A percentile compares a stretch with the other conserved stretches of the same genome.
These are phyloP conservation scores for Parietichytrium sp. DNA, from an alignment of 108 stramenopile species.

Conservation along the genomic window DNA sequence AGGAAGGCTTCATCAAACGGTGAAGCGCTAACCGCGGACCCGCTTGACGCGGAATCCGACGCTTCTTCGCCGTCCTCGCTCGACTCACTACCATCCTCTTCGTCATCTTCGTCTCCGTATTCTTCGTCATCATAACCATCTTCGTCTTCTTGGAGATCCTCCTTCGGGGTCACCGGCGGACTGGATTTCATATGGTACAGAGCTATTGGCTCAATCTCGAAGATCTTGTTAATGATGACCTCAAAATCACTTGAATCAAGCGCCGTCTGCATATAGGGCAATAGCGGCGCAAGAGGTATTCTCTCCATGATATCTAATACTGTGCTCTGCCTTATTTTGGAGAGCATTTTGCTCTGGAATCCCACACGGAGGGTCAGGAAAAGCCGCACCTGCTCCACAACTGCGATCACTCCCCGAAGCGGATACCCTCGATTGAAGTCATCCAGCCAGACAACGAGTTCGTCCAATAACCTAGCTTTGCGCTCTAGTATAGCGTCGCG, in stretches of 20 bases:
- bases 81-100: too few species aligned
- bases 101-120: too few species aligned
- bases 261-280: conserved; percentile 7
- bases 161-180: too few species aligned
- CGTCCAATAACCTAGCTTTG: neutral
- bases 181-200: too few species aligned
- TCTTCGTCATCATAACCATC: too few species aligned
- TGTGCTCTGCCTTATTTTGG: neutral
- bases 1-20: too few species aligned
- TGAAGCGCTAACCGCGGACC: too few species aligned
- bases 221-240: conserved; percentile 12
- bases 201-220: too few species aligned
- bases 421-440: neutral
- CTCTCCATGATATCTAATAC: neutral
- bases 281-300: neutral
- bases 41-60: too few species aligned
- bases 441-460: neutral
- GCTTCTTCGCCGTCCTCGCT: too few species aligned
- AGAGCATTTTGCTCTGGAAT: neutral
- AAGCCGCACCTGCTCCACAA: neutral
- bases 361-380: neutral
- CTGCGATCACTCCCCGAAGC: neutral
- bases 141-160: too few species aligned
- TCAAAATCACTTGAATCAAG: neutral
- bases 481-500: neutral